A percentile compares a stretch with the other conserved stretches of the same genome.
phyloP scores from a whole-genome alignment of 805 yeast genomes.

The Brettanomyces nanus region DNA sequence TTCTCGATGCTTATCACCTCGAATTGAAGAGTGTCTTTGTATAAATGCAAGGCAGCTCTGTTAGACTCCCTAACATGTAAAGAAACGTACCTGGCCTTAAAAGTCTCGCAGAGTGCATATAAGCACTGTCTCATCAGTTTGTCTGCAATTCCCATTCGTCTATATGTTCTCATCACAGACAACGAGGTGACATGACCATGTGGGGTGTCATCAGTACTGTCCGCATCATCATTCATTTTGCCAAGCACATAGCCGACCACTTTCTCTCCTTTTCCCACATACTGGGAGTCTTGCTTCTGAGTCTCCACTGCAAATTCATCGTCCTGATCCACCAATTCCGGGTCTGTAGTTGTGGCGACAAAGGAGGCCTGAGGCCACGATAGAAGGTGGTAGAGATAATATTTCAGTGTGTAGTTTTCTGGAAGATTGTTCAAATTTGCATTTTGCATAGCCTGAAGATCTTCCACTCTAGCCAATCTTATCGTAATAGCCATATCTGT shows the following conservation, averaged over 20 bases:
- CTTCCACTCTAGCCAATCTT: conserved; percentile 78
- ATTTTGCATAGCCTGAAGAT: conserved; percentile 92
- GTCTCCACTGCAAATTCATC: conserved; percentile 6
- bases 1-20: conserved; percentile 76
- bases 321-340: conserved; percentile 24
- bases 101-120: conserved; percentile 72
- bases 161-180: conserved; percentile 90
- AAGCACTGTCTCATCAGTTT: conserved; percentile 76
- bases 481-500: conserved; percentile 69
- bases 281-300: conserved; percentile 32
- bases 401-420: conserved; percentile 87
- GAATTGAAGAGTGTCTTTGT: conserved; percentile 76
- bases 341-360: conserved; percentile 80
- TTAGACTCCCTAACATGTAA: conserved; percentile 91
- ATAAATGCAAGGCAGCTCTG: conserved; percentile 87
- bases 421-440: conserved; percentile 89
- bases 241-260: conserved; percentile 95
- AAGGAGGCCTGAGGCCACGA: conserved; percentile 98
- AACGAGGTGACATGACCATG: conserved; percentile 94
- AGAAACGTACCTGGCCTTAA: conserved; percentile 75
- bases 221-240: conserved; percentile 92
- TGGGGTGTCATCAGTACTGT: conserved; percentile 49
- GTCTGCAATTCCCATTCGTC: conserved; percentile 93
- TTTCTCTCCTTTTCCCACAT: conserved; percentile 61
- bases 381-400: conserved; percentile 85